Evolutionary conservation across 1,284 basidiomycete species (phyloP), one percentile per base, ranked within the genome.

Genomic region (Moesziomyces parantarcticus): DNA sequence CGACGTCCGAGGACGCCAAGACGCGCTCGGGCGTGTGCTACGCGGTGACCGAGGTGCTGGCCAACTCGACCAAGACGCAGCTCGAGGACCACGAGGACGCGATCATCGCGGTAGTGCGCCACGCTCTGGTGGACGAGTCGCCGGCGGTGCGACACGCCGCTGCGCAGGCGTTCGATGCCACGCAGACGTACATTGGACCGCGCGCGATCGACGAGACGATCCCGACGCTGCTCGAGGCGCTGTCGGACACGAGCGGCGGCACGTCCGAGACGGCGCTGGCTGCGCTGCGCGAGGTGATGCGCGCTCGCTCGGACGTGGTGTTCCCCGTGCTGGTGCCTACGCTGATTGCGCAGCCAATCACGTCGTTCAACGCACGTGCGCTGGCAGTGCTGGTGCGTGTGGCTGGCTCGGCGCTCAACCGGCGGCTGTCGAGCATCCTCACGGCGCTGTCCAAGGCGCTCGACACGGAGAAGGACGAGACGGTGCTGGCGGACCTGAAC

Each of bases 251-350:
- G 13, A 69, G 71, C 45, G 77, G 71, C n/a, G 92, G 91, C 77
- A 90, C 90, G 34, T 96, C 95, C 16, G 94, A 93, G 29, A 97
- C 96, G n/a, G 95, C 97, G 13, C 87, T 99, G 22, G 85, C 87
- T 47, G 97, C 97, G 1, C 86, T 99, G 51, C 90, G 89, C 75
- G 97, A 99, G 86, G 93, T 98, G 22, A 81, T 83, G 75, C 74
- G 81, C 20, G 79, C 80, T 29, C 76, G 78, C 21, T 61, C 79
- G 11, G 80, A 83, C 46, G 94, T 92, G 14, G 95, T 99, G 50
- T 98, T 99, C 92, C 97, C 97, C 0, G 92, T 97, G n/a, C 87
- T 99, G 55, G 93, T 99, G 51, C 97, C 96, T 0, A 95, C 94
- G 7, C 88, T 99, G 68, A 94, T 92, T 40, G 89, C 91, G 6